Base-by-base conservation (phyloP, 2,329 filamentous ascomycete species). In the Graphium sp. region DNA sequence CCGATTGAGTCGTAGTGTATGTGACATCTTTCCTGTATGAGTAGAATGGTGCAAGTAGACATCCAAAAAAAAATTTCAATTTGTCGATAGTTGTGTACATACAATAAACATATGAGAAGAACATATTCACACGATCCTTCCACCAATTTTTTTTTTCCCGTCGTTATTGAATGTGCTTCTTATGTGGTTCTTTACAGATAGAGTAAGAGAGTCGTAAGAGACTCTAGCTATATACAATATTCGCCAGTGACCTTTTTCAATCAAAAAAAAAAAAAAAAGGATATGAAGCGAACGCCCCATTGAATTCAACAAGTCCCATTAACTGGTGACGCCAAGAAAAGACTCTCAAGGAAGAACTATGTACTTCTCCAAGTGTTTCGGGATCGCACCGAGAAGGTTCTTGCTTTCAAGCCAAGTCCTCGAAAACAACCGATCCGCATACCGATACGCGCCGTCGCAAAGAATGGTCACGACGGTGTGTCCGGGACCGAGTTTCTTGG, bases 361-460 rank as follows among this genome's bases (percentile, higher is more conserved):
- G 54, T 98, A 95, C 64, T 84, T 93, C 50, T 80, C 70, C 47
- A 95, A 53, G 47, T 81, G 74, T 57, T 81, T 67, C 6, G 89
- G 89, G 48, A 98, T 76, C 24, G 84, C 75, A 17, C 59, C 68
- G 25, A 89, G 52, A 38, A 98, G 58, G 33, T 78, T 79, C 72
- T 95, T 98, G 44, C 74, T 71, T 49, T 74, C 64, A 40, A 98
- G 56, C 89, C 89, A 98, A 52, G 78, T 85, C 50, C 71, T 72
- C 25, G 82, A 92, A 57, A 98, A 98, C 36, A 98, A 52, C 20
- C 89, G 66, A 38, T 98, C 89, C 5, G 89, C 89, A 50, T 98
- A 98, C 45, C 89, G 62, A 49, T 98, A 95, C n/a, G 89, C 89
- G 34, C 89, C 89, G 48, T 98, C 89, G 46, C 83, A 93, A 24